Conservation (phyloP, 768 basidiomycete genomes). For the Chalciporus chontae region DNA sequence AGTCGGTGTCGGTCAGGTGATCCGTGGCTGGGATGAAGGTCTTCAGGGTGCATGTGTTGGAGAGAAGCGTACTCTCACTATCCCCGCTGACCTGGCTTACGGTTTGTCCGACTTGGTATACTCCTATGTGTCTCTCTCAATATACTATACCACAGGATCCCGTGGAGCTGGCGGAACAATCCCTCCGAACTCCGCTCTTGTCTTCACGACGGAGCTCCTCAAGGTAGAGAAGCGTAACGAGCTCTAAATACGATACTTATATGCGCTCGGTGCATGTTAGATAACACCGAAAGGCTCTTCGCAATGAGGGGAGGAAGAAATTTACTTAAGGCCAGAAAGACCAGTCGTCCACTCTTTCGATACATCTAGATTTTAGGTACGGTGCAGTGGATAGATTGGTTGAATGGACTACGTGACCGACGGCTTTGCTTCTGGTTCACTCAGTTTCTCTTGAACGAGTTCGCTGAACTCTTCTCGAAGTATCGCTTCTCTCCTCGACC, state of each 20-base stretch:
- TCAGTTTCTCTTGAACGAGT: constrained; percentile 73
- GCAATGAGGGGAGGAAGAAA: background rate
- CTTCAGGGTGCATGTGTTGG: constrained; percentile 80
- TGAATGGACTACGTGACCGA: constrained; percentile 6
- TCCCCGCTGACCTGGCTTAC: constrained; percentile 77
- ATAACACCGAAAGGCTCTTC: background rate
- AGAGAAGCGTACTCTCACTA: constrained; percentile 87
- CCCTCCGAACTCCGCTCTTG: constrained; percentile 72
- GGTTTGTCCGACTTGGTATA: constrained; percentile 47
- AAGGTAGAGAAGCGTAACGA: constrained; percentile 52
- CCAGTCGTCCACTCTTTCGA: background rate
- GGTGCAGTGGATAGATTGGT: background rate
- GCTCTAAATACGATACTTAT: constrained; percentile 35
- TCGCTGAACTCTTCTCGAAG: constrained; percentile 88
- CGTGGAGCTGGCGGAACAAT: constrained; percentile 78
- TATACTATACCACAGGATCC: constrained; percentile 42
- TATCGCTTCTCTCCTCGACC: constrained; percentile 84
- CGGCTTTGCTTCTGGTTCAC: constrained; percentile 38
- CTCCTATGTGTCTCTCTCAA: background rate
- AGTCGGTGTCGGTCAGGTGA: constrained; percentile 83
- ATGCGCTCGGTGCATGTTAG: background rate
- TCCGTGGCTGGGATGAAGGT: constrained; percentile 83
- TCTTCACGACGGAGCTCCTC: constrained; percentile 87
- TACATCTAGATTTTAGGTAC: background rate
- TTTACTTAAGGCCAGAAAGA: background rate